Conservation (phyloP, 768 basidiomycete genomes). For the Trametes cingulata region DNA sequence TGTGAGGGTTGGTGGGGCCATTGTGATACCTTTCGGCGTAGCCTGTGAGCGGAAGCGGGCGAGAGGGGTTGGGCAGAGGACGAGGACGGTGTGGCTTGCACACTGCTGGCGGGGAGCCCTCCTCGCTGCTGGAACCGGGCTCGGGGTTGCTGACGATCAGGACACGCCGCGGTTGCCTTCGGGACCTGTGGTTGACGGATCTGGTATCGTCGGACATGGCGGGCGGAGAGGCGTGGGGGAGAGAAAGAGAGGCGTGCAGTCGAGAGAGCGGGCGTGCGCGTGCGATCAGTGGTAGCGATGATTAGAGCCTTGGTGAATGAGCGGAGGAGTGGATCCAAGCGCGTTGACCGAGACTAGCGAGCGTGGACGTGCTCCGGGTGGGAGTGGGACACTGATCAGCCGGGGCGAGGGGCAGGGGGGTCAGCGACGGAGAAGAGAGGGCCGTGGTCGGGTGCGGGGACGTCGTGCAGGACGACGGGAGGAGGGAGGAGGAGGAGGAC, state of each 20-base stretch:
- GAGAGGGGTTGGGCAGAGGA: constrained; percentile 33
- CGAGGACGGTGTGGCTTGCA: constrained; percentile 27
- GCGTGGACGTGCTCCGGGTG: constrained; percentile 12
- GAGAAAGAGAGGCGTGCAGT: neutral
- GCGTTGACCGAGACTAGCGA: constrained; percentile 17
- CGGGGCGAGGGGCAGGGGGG: neutral
- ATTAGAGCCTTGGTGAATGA: constrained; percentile 10
- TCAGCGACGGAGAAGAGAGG: constrained; percentile 11
- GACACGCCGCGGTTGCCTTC: constrained; percentile 37
- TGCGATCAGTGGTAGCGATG: constrained; percentile 14
- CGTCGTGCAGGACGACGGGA: constrained; percentile 30
- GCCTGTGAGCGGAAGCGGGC: constrained; percentile 29
- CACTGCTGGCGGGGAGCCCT: constrained; percentile 31
- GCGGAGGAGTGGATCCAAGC: constrained; percentile 14
- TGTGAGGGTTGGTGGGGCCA: constrained; percentile 14
- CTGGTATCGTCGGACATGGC: constrained; percentile 65
- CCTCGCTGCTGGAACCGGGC: constrained; percentile 46
- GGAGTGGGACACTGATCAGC: neutral
- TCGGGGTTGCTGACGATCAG: constrained; percentile 65
- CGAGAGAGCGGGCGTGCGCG: constrained; percentile 7
- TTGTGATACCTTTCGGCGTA: neutral
- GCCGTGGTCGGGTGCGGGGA: constrained; percentile 13
- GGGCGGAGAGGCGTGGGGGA: neutral
- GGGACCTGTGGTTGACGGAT: constrained; percentile 35
- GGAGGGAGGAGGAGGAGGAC: constrained; percentile 16